Evolutionary conservation across 441 rosid genomes (phyloP), one percentile per base, ranked within the genome.

Genomic region (Theobroma grandiflorum): DNA sequence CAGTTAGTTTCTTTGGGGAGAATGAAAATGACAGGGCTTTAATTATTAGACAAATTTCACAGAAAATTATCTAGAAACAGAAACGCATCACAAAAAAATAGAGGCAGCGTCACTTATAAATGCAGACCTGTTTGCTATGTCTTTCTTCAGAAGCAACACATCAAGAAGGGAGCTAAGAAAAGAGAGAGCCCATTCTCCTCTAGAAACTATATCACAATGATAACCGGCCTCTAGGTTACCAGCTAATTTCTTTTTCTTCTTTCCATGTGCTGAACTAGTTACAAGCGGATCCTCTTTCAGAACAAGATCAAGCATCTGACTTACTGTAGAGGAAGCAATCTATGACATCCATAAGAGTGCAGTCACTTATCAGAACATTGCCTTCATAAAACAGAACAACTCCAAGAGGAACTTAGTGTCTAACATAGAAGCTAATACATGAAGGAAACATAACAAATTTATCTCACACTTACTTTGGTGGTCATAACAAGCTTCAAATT

Each of bases 161-260:
- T 97, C 98, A 77, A 97, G 96, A 79, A 97, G 87, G 64, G 98
- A 92, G 81, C 92, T 83, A 77, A 97, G 86, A 58, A 89, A 93
- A 77, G 72, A 65, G 22, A 91, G 80, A 47, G 87, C 79, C 73
- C 84, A 85, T 80, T 86, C 92, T 78, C 95, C 90, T 64, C 80
- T 85, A 76, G 73, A 74, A 85, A 84, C 74, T 72, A 80, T 71
- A 65, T 79, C 84, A 57, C 64, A 77, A 74, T 79, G 81, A 66
- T 77, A 35, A 65, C 67, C 81, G 66, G 87, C 83, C 82, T 85
- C 83, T 80, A 73, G 74, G 78, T 77, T 76, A 40, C 82, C 79
- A 74, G 65, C 70, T 45, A 86, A 72, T 84, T 82, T 90, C 91
- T 82, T 91, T 87, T 91, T 97, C 92, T 90, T 95, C 87, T 78